A percentile compares a stretch with the other conserved stretches of the same genome.
These are phyloP conservation scores for Acacia pycnantha DNA, from an alignment of 331 rosid genomes.

Conservation along the genomic window DNA sequence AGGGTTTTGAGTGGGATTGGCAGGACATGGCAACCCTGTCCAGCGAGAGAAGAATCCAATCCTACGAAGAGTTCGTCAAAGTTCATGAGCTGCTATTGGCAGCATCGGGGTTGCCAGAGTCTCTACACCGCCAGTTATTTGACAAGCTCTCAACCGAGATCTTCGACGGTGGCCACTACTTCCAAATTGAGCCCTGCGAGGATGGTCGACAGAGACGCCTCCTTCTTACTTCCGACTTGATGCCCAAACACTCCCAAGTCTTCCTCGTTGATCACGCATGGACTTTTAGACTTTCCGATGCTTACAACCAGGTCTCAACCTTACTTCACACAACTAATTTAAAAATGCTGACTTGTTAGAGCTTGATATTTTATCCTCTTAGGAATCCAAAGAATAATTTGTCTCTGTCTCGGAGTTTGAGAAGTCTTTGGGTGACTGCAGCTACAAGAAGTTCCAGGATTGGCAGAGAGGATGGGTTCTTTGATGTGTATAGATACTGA, in stretches of 20 bases:
- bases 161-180: slow-evolving; percentile 81
- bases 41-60: slow-evolving; percentile 43
- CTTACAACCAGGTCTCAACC: slow-evolving; percentile 68
- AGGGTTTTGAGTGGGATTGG: not conserved
- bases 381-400: not conserved
- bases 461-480: slow-evolving; percentile 86
- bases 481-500: slow-evolving; percentile 77
- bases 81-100: slow-evolving; percentile 73
- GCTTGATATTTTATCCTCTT: not conserved
- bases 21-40: slow-evolving; percentile 36
- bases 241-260: slow-evolving; percentile 58
- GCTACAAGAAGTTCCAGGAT: slow-evolving; percentile 78
- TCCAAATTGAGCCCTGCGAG: slow-evolving; percentile 69
- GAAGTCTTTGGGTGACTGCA: slow-evolving; percentile 35
- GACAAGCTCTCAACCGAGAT: slow-evolving; percentile 65
- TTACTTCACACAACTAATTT: not conserved
- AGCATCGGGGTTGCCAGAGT: slow-evolving; percentile 71
- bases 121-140: slow-evolving; percentile 61
- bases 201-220: slow-evolving; percentile 67
- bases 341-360: not conserved
- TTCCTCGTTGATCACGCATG: slow-evolving; percentile 95
- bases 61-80: slow-evolving; percentile 68
- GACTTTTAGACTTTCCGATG: slow-evolving; percentile 93
- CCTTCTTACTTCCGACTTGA: slow-evolving; percentile 53
- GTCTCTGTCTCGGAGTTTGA: slow-evolving; percentile 7